These are phyloP conservation scores for Ceratocystis huliohia DNA, from an alignment of 2,329 filamentous ascomycete genomes.

Conservation along the genomic window DNA sequence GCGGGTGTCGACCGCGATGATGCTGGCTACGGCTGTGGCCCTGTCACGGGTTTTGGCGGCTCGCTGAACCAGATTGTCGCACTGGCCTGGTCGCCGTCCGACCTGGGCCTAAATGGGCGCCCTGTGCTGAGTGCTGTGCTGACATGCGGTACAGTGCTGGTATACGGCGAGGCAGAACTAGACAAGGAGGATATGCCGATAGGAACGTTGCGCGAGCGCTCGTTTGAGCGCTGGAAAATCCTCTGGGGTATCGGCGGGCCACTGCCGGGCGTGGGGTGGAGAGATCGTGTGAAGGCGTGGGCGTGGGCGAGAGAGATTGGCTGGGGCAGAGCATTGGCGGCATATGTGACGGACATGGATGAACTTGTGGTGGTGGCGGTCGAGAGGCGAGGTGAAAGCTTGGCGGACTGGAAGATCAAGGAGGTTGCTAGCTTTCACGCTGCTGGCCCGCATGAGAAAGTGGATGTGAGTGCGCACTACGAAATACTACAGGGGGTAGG, in stretches of 20 bases:
- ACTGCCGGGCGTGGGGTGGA: conserved; percentile 29
- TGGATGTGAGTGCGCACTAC: conserved; percentile 26
- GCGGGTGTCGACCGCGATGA: conserved; percentile 26
- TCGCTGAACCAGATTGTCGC: conserved; percentile 43
- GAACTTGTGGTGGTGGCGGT: conserved; percentile 42
- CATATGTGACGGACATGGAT: conserved; percentile 39
- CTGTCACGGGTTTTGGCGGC: conserved; percentile 37
- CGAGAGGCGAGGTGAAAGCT: conserved; percentile 25
- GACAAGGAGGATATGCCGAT: conserved; percentile 20
- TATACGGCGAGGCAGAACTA: conserved; percentile 36
- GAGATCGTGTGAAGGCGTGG: conserved; percentile 38
- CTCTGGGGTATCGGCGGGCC: conserved; percentile 45
- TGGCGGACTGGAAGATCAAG: conserved; percentile 36
- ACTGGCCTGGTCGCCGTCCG: conserved; percentile 46
- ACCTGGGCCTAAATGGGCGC: conserved; percentile 42
- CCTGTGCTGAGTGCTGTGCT: conserved; percentile 40
- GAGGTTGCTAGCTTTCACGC: conserved; percentile 40
- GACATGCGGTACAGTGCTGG: conserved; percentile 37
- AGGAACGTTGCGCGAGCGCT: conserved; percentile 29
- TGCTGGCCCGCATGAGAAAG: conserved; percentile 22
- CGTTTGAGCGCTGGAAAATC: conserved; percentile 39
- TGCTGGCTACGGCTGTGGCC: conserved; percentile 35
- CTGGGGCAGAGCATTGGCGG: conserved; percentile 35
- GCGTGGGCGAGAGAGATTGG: conserved; percentile 39
- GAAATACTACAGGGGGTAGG: not conserved